Conservation (phyloP, 148 eudicot genomes). For the Silene conica region DNA sequence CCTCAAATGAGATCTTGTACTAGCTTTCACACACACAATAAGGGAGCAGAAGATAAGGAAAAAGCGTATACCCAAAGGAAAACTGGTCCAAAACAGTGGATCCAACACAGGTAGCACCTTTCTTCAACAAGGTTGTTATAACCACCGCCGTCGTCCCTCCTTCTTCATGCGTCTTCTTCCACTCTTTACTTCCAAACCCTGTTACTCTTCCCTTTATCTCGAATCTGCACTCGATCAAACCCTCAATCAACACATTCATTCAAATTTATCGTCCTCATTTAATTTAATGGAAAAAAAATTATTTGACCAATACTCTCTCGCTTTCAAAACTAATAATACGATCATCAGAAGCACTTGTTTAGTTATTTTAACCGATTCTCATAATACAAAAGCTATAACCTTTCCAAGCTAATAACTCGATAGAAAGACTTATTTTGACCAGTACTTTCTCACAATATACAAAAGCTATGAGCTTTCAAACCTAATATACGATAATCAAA, state of each 20-base stretch:
- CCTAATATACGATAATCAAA: no score
- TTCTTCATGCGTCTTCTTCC: conserved; percentile 77
- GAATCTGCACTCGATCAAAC: conserved; percentile 38
- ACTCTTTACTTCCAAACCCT: conserved; percentile 69
- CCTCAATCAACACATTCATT: neutral
- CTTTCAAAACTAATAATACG: neutral
- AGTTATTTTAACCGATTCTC: neutral
- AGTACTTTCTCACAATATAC: neutral
- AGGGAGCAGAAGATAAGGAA: neutral
- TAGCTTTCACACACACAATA: neutral
- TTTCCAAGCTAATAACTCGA: neutral
- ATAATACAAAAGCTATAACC: neutral
- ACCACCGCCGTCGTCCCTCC: conserved; percentile 62
- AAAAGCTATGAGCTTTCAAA: neutral
- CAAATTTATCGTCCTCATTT: neutral
- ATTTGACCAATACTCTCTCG: neutral
- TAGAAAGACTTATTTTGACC: no score
- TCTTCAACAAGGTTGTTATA: conserved; percentile 61
- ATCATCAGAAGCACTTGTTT: neutral
- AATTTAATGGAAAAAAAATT: neutral
- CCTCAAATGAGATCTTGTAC: neutral
- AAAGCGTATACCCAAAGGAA: conserved; percentile 50
- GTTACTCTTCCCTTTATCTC: conserved; percentile 69
- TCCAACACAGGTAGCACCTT: conserved; percentile 85
- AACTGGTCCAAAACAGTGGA: conserved; percentile 79